Percentiles rank a stretch among this genome's conserved stretches.
phyloP scores from a whole-genome alignment of 129 eudicot genomes.

The Escallonia herrerae region DNA sequence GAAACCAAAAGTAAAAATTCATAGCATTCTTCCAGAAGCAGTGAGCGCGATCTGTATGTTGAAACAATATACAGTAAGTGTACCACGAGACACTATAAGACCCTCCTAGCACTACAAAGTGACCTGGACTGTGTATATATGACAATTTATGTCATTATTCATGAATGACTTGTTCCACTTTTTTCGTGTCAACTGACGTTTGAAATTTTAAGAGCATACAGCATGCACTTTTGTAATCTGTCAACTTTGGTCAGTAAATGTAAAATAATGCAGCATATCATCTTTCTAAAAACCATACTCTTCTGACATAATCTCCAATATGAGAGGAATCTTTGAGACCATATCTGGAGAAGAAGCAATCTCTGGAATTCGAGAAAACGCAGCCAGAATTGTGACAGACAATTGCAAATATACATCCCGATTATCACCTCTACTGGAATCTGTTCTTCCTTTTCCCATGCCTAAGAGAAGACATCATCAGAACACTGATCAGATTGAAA shows the following conservation, averaged over 20 bases:
- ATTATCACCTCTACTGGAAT: constrained; percentile 29
- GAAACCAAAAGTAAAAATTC: constrained; percentile 68
- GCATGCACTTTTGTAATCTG: too few relatives aligned
- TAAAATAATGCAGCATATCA: background rate
- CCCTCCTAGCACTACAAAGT: background rate
- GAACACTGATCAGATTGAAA: too few relatives aligned
- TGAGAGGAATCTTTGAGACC: constrained; percentile 46
- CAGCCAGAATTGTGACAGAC: constrained; percentile 63
- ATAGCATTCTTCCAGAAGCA: constrained; percentile 54
- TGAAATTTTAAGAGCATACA: too few relatives aligned
- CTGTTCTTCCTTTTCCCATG: constrained; percentile 55
- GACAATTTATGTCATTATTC: too few relatives aligned
- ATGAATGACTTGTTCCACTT: too few relatives aligned
- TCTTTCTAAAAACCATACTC: constrained; percentile 24
- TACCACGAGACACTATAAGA: background rate
- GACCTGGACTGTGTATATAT: background rate
- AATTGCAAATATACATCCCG: constrained; percentile 65
- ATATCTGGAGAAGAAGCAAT: constrained; percentile 68
- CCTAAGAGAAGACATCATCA: constrained; percentile 29
- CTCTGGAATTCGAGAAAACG: constrained; percentile 60
- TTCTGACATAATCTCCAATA: constrained; percentile 45
- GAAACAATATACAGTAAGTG: constrained; percentile 5
- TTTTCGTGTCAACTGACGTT: too few relatives aligned
- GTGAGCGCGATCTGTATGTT: constrained; percentile 36
- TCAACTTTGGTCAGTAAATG: too few relatives aligned